Evolutionary conservation across 1,139 yeast genomes (phyloP), one percentile per base, ranked within the genome.

Genomic region (Debaryomyces robertsiae): DNA sequence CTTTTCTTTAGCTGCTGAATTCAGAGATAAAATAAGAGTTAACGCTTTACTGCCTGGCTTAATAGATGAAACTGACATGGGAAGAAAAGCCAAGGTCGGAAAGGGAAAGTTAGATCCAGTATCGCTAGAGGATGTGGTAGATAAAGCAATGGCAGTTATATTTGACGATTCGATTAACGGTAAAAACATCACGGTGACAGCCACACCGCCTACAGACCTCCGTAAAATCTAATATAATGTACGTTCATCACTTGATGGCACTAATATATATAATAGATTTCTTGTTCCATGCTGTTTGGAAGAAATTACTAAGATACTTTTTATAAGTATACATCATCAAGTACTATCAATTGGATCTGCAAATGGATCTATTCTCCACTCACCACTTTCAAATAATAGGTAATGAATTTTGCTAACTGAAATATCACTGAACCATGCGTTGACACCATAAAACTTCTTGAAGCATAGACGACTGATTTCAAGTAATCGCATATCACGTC

Each of bases 11-110:
- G 82, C 93, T 0, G 54, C 60, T 3, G 98, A 93, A 52, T 60
- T 85, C 43, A 75, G 73, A 9, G 76, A 70, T 1, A 67, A 57
- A 46, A 61, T 72, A 3, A 51, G 88, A 29, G 84, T 85, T 30
- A 84, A 84, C 53, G 71, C 85, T 1, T 60, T 91, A 1, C 60
- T 84, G 7, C 96, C 96, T 0, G 95, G 95, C 0, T 67, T 88
- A 17, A 80, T 89, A 1, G 50, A 55, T 9, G 88, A 79, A 36
- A 91, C 98, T 0, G 88, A 79, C 22, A 91, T 91, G 88, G 79
- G 83, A 0, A 41, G 55, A 3, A 47, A 52, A 1, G 75, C 69
- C 2, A 54, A 55, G 15, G 33, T 51, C 6, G 39, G 45, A 6
- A 43, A 30, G 11, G n/a, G 16, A 13, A 47, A 52, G 2, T 47